phyloP scores from a whole-genome alignment of 495 filamentous ascomycete species.

The Neurospora sp. region DNA sequence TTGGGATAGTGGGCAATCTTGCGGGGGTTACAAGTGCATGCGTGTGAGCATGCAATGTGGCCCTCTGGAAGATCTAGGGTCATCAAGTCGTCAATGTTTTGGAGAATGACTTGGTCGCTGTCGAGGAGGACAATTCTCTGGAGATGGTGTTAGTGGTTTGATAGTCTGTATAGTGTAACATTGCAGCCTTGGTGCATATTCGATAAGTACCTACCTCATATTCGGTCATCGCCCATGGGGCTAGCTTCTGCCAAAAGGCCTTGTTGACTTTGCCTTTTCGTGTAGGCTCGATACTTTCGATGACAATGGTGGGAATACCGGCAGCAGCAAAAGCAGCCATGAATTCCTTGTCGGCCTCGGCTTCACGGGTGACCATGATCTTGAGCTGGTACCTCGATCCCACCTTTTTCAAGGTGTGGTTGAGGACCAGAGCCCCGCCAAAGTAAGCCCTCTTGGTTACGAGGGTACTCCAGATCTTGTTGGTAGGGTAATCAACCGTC shows the following conservation, averaged over 20 bases:
- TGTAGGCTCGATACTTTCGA: slow-evolving; percentile 29
- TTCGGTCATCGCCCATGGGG: slow-evolving; percentile 31
- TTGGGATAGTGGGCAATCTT: slow-evolving; percentile 30
- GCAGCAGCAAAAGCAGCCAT: slow-evolving; percentile 31
- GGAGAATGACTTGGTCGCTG: slow-evolving; percentile 29
- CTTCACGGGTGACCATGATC: slow-evolving; percentile 31
- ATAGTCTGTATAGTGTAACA: neutral
- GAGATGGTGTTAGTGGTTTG: neutral
- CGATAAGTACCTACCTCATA: slow-evolving; percentile 21
- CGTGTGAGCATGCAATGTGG: slow-evolving; percentile 25
- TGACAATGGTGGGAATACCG: slow-evolving; percentile 29
- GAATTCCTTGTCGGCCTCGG: slow-evolving; percentile 28
- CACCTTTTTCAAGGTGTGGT: slow-evolving; percentile 26
- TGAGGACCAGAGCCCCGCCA: slow-evolving; percentile 27
- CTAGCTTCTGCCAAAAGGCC: slow-evolving; percentile 34
- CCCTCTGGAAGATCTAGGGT: slow-evolving; percentile 23
- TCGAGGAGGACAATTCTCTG: slow-evolving; percentile 32
- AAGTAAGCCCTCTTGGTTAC: slow-evolving; percentile 31
- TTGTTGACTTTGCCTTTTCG: slow-evolving; percentile 30
- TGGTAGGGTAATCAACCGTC: neutral
- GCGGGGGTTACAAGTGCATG: slow-evolving; percentile 30
- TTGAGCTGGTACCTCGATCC: slow-evolving; percentile 28
- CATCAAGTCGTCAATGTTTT: slow-evolving; percentile 35
- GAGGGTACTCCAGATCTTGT: slow-evolving; percentile 34
- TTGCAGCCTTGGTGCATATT: neutral